Evolutionary conservation across 2,329 filamentous ascomycete genomes (phyloP).

Genomic region (Ophiostoma tasmaniense): DNA sequence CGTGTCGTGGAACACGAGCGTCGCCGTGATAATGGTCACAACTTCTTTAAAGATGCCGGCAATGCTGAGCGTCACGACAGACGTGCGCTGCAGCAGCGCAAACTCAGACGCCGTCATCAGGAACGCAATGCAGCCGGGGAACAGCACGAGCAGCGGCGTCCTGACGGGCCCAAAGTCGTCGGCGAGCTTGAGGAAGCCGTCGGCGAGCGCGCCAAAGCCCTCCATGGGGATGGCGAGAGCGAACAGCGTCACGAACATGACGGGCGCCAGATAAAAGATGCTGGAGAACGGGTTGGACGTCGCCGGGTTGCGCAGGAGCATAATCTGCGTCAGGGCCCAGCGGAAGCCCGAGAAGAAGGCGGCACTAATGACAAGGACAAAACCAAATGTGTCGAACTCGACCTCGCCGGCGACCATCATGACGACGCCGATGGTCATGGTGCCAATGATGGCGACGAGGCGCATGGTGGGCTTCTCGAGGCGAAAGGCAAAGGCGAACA

Average conservation of each 20-base stretch:
- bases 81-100: constrained; percentile 86
- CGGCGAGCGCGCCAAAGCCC: constrained; percentile 59
- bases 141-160: constrained; percentile 68
- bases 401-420: constrained; percentile 98
- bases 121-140: constrained; percentile 86
- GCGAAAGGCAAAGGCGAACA: constrained; percentile 91
- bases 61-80: constrained; percentile 90
- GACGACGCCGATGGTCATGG: constrained; percentile 87
- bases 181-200: constrained; percentile 56
- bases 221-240: constrained; percentile 79
- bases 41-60: constrained; percentile 99
- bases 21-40: constrained; percentile 83
- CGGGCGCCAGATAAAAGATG: constrained; percentile 93
- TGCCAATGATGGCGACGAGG: constrained; percentile 75
- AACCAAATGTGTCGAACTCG: constrained; percentile 77
- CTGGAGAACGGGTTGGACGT: constrained; percentile 95
- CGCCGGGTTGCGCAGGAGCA: constrained; percentile 85
- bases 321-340: constrained; percentile 96
- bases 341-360: constrained; percentile 94
- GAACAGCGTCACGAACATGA: constrained; percentile 85
- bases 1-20: constrained; percentile 78
- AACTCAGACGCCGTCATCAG: constrained; percentile 96
- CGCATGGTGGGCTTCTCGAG: constrained; percentile 82
- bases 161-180: constrained; percentile 58
- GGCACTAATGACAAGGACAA: constrained; percentile 84